Evolutionary conservation across 2,329 filamentous ascomycete species (phyloP).

Genomic region (Paradendryphiella salina): DNA sequence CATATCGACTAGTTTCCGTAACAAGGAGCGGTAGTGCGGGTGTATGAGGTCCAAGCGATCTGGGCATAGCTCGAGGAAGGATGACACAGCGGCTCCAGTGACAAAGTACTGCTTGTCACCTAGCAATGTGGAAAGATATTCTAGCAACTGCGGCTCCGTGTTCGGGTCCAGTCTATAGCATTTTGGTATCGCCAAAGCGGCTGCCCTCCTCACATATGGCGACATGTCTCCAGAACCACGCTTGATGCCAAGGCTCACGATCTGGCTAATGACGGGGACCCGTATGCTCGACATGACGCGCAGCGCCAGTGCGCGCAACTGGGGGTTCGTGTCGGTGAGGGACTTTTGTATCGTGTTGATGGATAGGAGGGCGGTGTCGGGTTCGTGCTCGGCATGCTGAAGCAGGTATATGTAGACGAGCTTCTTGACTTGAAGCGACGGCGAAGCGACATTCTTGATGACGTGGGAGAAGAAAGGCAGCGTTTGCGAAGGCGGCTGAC

Average conservation of each 20-base stretch:
- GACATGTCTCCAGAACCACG: slow-evolving; percentile 93
- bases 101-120: slow-evolving; percentile 96
- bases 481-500: slow-evolving; percentile 68
- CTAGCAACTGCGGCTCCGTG: slow-evolving; percentile 80
- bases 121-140: slow-evolving; percentile 76
- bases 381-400: slow-evolving; percentile 89
- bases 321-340: slow-evolving; percentile 86
- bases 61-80: slow-evolving; percentile 88
- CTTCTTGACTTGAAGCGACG: slow-evolving; percentile 94
- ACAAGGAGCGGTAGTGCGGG: slow-evolving; percentile 80
- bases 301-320: slow-evolving; percentile 86
- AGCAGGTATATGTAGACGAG: slow-evolving; percentile 98
- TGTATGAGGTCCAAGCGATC: slow-evolving; percentile 87
- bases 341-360: slow-evolving; percentile 99
- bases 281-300: slow-evolving; percentile 96
- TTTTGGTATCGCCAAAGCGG: slow-evolving; percentile 91
- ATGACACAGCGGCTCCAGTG: slow-evolving; percentile 86
- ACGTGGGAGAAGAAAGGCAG: slow-evolving; percentile 95
- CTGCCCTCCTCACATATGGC: slow-evolving; percentile 87
- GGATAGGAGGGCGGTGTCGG: slow-evolving; percentile 89
- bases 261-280: slow-evolving; percentile 97
- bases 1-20: slow-evolving; percentile 95
- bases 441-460: slow-evolving; percentile 95
- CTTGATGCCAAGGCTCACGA: slow-evolving; percentile 94
- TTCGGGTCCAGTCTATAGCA: slow-evolving; percentile 89